Evolutionary conservation across 768 basidiomycete species (phyloP), one percentile per base, ranked within the genome.

Genomic region (Holtermannia corniformis): DNA sequence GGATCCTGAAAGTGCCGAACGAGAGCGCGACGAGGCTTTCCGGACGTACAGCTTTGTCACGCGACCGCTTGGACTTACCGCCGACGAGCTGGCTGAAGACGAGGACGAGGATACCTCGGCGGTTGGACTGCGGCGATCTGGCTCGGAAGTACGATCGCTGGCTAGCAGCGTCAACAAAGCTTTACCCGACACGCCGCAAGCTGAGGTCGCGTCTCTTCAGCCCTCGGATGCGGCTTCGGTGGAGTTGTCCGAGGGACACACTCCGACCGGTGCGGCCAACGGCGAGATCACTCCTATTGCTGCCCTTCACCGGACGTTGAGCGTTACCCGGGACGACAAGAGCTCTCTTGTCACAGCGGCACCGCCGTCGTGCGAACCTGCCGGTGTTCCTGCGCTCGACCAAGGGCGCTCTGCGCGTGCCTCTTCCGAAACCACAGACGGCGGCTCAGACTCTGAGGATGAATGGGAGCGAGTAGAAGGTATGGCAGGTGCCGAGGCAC

Each of bases 21-120:
- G 32, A 63, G 16, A 65, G 63, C 37, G 67, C 65, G 28, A 64
- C 64, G 50, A 41, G 28, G 42, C 44, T 55, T 44, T 67, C 59
- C 47, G 50, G 16, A 37, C 32, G 32, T 37, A 37, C 16, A 50
- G 21, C 27, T 60, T 3, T 56, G 57, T 21, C 58, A 63, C 41
- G 51, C 53, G 23, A 59, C 55, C 26, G 57, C 51, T 55, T 23
- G 53, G 43, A 32, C 22, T 12, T 61, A 64, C 25, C 46, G 64
- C 50, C 20, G 44, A 56, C 26, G 27, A 11, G 64, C 64, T 46
- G 49, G 56, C 19, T 67, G 60, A 63, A 11, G 50, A 55, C 2
- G 51, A 48, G 5, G 54, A 41, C 13, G 49, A 20, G 13, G 52
- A 45, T 16, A 16, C 7, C 10, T 16, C 7, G 32, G 10, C 32